These are phyloP conservation scores for Chenopodium quinoa DNA, from an alignment of 148 eudicot genomes.

Conservation along the genomic window DNA sequence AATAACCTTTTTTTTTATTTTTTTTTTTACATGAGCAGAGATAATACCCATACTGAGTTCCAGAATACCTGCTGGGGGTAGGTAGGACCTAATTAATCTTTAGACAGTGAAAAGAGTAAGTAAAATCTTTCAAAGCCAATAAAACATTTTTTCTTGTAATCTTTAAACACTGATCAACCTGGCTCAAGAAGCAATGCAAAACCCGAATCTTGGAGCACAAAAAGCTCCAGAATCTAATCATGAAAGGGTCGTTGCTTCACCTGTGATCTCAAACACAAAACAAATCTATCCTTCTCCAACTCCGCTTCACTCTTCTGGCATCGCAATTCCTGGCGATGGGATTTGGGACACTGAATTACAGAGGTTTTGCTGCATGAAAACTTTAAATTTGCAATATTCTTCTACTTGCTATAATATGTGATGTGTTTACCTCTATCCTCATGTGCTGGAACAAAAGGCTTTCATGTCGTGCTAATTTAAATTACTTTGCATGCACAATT, in stretches of 20 bases:
- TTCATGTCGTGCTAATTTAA: conserved; percentile 35
- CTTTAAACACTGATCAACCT: conserved; percentile 38
- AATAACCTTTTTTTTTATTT: too few species aligned
- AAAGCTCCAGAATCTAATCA: conserved; percentile 58
- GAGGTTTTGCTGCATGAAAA: conserved; percentile 37
- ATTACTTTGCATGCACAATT: too few species aligned
- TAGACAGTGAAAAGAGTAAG: too few species aligned
- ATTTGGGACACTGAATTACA: conserved; percentile 51
- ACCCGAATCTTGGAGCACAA: conserved; percentile 38
- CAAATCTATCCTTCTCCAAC: conserved; percentile 63
- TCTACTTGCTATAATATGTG: background rate
- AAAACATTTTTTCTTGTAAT: too few species aligned
- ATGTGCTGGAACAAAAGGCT: conserved; percentile 96
- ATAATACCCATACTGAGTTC: too few species aligned
- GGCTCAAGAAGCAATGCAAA: conserved; percentile 69
- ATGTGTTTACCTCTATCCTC: conserved; percentile 20
- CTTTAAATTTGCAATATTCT: background rate
- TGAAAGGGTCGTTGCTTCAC: conserved; percentile 79
- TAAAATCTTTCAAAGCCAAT: too few species aligned
- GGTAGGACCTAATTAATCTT: too few species aligned
- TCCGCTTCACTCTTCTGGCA: conserved; percentile 68
- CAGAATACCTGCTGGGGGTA: too few species aligned
- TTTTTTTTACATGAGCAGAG: too few species aligned
- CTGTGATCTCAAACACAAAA: conserved; percentile 42
- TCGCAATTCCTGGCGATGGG: conserved; percentile 46